phyloP scores from a whole-genome alignment of 768 basidiomycete species.

The Kwoniella shandongensis region DNA sequence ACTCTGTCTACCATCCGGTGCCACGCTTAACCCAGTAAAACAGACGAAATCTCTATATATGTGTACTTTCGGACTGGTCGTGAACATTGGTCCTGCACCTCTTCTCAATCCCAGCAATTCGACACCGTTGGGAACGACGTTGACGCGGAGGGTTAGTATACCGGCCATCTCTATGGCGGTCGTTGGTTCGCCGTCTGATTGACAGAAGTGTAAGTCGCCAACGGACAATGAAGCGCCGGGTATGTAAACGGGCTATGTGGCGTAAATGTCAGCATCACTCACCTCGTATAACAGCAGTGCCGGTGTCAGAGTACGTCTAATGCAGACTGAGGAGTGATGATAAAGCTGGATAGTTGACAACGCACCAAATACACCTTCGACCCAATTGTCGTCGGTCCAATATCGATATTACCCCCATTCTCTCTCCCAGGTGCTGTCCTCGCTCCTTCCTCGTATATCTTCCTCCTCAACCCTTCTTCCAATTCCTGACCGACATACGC shows the following conservation, averaged over 20 bases:
- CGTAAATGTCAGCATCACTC: constrained; percentile 50
- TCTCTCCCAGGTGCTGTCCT: constrained; percentile 75
- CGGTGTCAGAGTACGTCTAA: background rate
- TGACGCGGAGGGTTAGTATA: constrained; percentile 68
- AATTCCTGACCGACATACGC: constrained; percentile 72
- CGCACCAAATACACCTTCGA: constrained; percentile 29
- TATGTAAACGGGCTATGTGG: constrained; percentile 75
- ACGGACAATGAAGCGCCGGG: constrained; percentile 74
- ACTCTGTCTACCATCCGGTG: constrained; percentile 56
- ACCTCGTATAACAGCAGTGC: background rate
- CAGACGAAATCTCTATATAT: constrained; percentile 72
- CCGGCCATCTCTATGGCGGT: constrained; percentile 81
- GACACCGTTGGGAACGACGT: constrained; percentile 71
- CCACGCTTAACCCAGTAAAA: constrained; percentile 73
- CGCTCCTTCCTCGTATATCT: constrained; percentile 67
- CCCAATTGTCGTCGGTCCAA: constrained; percentile 62
- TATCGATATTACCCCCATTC: constrained; percentile 68
- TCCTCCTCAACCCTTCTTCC: constrained; percentile 56
- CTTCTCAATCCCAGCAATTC: constrained; percentile 71
- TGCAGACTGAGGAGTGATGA: too few relatives aligned
- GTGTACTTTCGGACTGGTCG: constrained; percentile 63
- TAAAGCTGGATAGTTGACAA: too few relatives aligned
- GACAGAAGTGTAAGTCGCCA: constrained; percentile 76
- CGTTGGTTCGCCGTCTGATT: constrained; percentile 62
- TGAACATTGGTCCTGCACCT: constrained; percentile 75